A percentile compares a stretch with the other conserved stretches of the same genome.
These are phyloP conservation scores for Moricandia arvensis DNA, from an alignment of 345 rosid species.

Conservation along the genomic window DNA sequence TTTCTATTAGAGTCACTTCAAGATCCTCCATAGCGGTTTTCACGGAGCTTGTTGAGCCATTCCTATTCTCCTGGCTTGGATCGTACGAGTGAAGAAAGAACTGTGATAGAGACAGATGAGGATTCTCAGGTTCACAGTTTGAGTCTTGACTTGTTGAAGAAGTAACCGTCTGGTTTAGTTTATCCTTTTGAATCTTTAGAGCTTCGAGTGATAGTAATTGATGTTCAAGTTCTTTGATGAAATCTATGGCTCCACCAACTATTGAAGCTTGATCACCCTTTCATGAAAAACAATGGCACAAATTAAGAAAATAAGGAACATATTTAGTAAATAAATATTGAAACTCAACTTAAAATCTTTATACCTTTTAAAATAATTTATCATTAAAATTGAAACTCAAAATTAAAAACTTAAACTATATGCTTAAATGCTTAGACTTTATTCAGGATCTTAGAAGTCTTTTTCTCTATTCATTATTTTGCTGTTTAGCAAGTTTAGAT, in stretches of 20 bases:
- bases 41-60: conserved; percentile 40
- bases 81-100: conserved; percentile 55
- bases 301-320: neutral
- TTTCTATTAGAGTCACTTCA: conserved; percentile 81
- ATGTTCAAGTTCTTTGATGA: conserved; percentile 83
- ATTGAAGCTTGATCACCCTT: conserved; percentile 95
- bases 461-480: no score
- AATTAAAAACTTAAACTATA: neutral
- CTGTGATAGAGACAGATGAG: conserved; percentile 43
- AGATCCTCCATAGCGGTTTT: conserved; percentile 61
- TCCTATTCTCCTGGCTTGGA: conserved; percentile 53
- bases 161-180: conserved; percentile 24
- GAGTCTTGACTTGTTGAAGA: conserved; percentile 36
- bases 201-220: conserved; percentile 67
- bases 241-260: conserved; percentile 90
- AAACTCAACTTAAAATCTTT: neutral
- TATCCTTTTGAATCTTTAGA: conserved; percentile 44
- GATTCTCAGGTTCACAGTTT: conserved; percentile 15
- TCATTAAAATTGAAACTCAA: neutral
- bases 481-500: no score
- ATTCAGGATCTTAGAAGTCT: no score
- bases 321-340: neutral
- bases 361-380: neutral
- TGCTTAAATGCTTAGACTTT: no score
- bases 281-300: neutral